Evolutionary conservation across 1,284 basidiomycete species (phyloP).

Genomic region (Bjerkandera adusta): DNA sequence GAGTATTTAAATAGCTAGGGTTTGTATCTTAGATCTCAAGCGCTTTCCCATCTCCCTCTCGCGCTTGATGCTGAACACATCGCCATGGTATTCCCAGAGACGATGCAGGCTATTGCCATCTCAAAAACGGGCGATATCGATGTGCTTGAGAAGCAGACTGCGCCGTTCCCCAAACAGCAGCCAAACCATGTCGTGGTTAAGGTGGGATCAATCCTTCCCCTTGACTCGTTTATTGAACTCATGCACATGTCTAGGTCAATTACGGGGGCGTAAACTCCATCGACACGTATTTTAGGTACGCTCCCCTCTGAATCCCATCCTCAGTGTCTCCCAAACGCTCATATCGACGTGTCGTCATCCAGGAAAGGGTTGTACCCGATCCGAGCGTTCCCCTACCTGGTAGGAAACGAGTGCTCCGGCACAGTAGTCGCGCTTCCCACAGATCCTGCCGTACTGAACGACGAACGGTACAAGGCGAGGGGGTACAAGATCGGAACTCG

Average conservation of each 20-base stretch:
- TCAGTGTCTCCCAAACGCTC: not conserved
- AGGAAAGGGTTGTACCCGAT: constrained; percentile 37
- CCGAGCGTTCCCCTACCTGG: constrained; percentile 47
- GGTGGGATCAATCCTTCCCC: constrained; percentile 37
- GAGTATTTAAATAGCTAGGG: too few relatives aligned
- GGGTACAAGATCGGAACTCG: constrained; percentile 43
- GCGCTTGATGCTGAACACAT: too few relatives aligned
- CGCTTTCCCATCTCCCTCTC: too few relatives aligned
- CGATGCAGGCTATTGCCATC: constrained; percentile 55
- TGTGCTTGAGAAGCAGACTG: constrained; percentile 65
- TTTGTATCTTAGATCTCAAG: too few relatives aligned
- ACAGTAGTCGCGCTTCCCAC: constrained; percentile 51
- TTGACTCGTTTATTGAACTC: not conserved
- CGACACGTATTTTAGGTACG: constrained; percentile 74
- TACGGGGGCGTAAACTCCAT: constrained; percentile 87
- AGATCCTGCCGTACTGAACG: constrained; percentile 32
- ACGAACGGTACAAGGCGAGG: constrained; percentile 34
- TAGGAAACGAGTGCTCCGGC: constrained; percentile 62
- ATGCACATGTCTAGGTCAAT: constrained; percentile 41
- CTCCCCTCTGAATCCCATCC: not conserved
- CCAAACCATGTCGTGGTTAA: constrained; percentile 78
- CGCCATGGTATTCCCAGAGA: constrained; percentile 48
- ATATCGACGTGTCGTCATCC: not conserved
- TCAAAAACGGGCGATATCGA: constrained; percentile 70
- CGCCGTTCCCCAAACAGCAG: constrained; percentile 59